Evolutionary conservation across 2,329 filamentous ascomycete genomes (phyloP), one percentile per base, ranked within the genome.

Genomic region (Xylariaceae sp.): DNA sequence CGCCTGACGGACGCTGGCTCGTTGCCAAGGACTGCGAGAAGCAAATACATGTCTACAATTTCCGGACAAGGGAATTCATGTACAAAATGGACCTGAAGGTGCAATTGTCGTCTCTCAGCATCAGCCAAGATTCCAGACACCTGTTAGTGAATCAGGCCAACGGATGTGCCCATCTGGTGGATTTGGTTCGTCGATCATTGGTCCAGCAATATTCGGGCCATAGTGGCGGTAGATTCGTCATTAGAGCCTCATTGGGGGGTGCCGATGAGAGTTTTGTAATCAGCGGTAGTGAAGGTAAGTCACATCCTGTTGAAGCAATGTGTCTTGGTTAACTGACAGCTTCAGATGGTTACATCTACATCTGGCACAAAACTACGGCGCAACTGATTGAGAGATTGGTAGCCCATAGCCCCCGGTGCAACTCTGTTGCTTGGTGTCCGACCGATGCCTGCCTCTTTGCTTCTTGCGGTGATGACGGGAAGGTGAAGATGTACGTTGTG

Each of bases 221-320:
- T 62, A 83, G 81, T 49, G 90, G 92, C 63, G 87, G 85, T 56
- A 78, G 88, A 1, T 96, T 80, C 70, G 82, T 97, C 57, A 95
- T 99, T 60, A 83, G 93, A 54, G 89, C 87, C 68, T 78, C 81
- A 0, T 94, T 97, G 74, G 94, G 94, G 15, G 94, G 94, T 37
- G 92, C 93, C 1, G 88, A 90, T 60, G 92, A 97, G 75, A 92
- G 88, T 71, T 97, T 97, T 73, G 88, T 97, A 8, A 80, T 95
- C 34, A 93, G 90, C 68, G 94, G 94, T 9, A 96, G 92, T 68
- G 92, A 97, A 82, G 89, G 90, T 92, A 77, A 69, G 78, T 67
- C 17, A 30, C 23, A 30, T 18, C 51, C 10, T 10, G 15, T 49
- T 39, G 18, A 39, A 47, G 23, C 30, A 10, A 52, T 30, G n/a